Percentiles rank a stretch among this genome's conserved stretches.
These are phyloP conservation scores for Turnera subulata DNA, from an alignment of 345 rosid genomes.

Conservation along the genomic window DNA sequence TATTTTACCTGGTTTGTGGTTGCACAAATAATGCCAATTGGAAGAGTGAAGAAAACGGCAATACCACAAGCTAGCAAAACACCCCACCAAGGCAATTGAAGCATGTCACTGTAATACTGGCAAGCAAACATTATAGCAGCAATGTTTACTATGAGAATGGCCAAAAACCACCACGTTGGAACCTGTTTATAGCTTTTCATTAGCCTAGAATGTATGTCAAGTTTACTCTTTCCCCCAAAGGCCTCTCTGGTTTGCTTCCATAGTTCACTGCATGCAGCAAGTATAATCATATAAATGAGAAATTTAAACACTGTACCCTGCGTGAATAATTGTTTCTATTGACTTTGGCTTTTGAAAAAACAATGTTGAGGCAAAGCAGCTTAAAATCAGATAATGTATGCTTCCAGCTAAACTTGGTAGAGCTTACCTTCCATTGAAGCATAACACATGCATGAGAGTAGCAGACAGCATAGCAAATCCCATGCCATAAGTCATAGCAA, in stretches of 20 bases:
- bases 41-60: conserved; percentile 70
- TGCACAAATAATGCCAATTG: conserved; percentile 68
- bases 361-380: too few species aligned
- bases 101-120: conserved; percentile 52
- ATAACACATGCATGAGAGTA: conserved; percentile 53
- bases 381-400: too few species aligned
- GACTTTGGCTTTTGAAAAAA: too few species aligned
- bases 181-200: conserved; percentile 66
- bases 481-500: conserved; percentile 70
- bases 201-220: conserved; percentile 72
- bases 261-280: too few species aligned
- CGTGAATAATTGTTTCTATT: too few species aligned
- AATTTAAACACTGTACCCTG: too few species aligned
- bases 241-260: conserved; percentile 56
- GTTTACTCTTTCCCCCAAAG: conserved; percentile 42
- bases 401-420: too few species aligned
- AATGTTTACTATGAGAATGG: conserved; percentile 47
- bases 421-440: conserved; percentile 51
- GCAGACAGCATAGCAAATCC: conserved; percentile 80
- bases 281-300: too few species aligned
- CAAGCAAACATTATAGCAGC: conserved; percentile 52
- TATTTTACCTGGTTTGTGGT: conserved; percentile 71
- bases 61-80: conserved; percentile 78
- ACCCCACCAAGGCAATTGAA: conserved; percentile 95
- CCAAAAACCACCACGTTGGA: conserved; percentile 70